A percentile compares a stretch with the other conserved stretches of the same genome.
Evolutionary conservation across 2,329 filamentous ascomycete genomes (phyloP).

Genomic region (Trichoderma atrobrunneum): DNA sequence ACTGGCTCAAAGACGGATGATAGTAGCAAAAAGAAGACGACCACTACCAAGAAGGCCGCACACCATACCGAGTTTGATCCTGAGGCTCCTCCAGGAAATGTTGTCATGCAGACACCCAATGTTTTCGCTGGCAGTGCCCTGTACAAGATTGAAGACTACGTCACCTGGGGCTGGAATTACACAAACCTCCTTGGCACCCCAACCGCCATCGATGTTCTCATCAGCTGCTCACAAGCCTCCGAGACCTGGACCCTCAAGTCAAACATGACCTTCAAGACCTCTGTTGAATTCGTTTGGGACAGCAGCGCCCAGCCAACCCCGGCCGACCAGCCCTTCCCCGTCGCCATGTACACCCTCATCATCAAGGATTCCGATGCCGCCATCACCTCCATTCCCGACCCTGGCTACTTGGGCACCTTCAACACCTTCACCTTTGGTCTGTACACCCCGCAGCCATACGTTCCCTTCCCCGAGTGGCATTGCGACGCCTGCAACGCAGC

Average conservation of each 20-base stretch:
- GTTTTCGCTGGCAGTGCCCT: conserved; percentile 45
- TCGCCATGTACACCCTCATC: conserved; percentile 58
- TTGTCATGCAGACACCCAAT: conserved; percentile 53
- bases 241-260: conserved; percentile 59
- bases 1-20: conserved; percentile 23
- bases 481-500: conserved; percentile 60
- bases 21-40: conserved; percentile 11
- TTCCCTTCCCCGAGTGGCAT: conserved; percentile 49
- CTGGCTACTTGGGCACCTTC: conserved; percentile 55
- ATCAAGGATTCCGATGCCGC: conserved; percentile 57
- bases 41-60: conserved; percentile 24
- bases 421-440: conserved; percentile 55
- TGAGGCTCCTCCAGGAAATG: conserved; percentile 47
- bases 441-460: conserved; percentile 53
- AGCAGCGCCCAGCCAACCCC: conserved; percentile 49
- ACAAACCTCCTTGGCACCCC: conserved; percentile 57
- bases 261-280: conserved; percentile 59
- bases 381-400: conserved; percentile 47
- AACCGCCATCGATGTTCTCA: conserved; percentile 58
- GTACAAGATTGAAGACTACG: conserved; percentile 58
- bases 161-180: conserved; percentile 66
- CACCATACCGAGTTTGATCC: conserved; percentile 41
- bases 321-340: conserved; percentile 47
- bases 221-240: conserved; percentile 52
- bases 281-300: conserved; percentile 57